Evolutionary conservation across 179 eudicot species (phyloP).

Genomic region (Beta macrorhiza): DNA sequence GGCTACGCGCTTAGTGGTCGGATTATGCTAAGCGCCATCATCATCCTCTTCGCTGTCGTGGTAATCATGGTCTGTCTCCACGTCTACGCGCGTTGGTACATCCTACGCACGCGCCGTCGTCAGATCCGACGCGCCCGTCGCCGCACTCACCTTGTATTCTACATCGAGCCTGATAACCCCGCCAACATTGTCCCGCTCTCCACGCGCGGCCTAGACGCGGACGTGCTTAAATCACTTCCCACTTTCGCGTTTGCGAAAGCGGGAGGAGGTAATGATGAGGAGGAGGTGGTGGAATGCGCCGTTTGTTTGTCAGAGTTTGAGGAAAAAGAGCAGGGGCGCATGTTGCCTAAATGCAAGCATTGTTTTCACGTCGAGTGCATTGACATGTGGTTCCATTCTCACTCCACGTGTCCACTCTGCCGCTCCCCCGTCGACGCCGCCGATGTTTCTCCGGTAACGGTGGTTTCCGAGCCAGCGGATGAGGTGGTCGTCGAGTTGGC

Average conservation of each 20-base stretch:
- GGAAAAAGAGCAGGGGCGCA: conserved; percentile 55
- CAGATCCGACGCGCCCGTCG: conserved; percentile 42
- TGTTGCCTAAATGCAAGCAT: conserved; percentile 73
- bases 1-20: conserved; percentile 67
- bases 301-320: conserved; percentile 85
- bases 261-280: neutral
- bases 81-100: conserved; percentile 79
- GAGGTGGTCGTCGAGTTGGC: conserved; percentile 26
- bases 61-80: conserved; percentile 68
- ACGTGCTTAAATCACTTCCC: conserved; percentile 58
- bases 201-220: conserved; percentile 54
- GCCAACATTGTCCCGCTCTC: conserved; percentile 14
- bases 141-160: conserved; percentile 53
- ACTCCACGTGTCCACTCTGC: conserved; percentile 90
- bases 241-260: conserved; percentile 22
- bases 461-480: neutral
- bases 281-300: conserved; percentile 55
- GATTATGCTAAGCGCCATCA: conserved; percentile 76
- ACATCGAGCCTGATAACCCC: conserved; percentile 44
- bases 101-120: conserved; percentile 50
- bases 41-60: conserved; percentile 62
- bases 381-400: conserved; percentile 93
- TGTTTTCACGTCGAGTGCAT: conserved; percentile 70
- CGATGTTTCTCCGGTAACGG: neutral
- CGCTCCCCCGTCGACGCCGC: conserved; percentile 52